Evolutionary conservation across 2,329 filamentous ascomycete genomes (phyloP).

Genomic region (Huntiella moniliformis): DNA sequence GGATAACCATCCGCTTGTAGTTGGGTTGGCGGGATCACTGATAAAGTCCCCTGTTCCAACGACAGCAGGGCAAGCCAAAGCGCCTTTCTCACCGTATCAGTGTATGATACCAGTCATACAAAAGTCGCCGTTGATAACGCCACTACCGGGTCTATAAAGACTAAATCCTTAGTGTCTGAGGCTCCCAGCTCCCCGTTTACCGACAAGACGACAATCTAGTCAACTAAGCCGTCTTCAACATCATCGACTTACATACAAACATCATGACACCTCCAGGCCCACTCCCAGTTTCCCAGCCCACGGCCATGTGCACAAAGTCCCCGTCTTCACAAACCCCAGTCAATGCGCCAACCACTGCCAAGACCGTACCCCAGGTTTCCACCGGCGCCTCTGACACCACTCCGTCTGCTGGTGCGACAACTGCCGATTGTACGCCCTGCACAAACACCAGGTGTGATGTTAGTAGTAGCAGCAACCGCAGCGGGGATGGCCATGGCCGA

Average conservation of each 20-base stretch:
- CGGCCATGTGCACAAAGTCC: not conserved
- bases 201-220: not conserved
- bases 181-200: not conserved
- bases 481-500: not conserved
- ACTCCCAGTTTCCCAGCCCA: not conserved
- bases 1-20: not conserved
- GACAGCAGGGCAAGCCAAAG: slow-evolving; percentile 3
- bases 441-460: not conserved
- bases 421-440: not conserved
- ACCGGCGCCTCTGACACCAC: not conserved
- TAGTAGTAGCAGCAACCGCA: not conserved
- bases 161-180: not conserved
- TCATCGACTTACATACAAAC: too few species aligned
- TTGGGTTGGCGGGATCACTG: too few species aligned
- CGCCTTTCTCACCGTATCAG: not conserved
- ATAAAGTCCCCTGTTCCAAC: too few species aligned
- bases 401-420: slow-evolving; percentile 1
- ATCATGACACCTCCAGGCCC: too few species aligned
- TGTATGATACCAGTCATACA: not conserved
- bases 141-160: not conserved
- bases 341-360: slow-evolving; percentile 1
- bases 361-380: slow-evolving; percentile 5
- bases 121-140: not conserved
- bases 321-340: not conserved
- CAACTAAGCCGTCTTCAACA: too few species aligned